Evolutionary conservation across 768 basidiomycete genomes (phyloP), one percentile per base, ranked within the genome.

Genomic region (Cytidiella melzeri): DNA sequence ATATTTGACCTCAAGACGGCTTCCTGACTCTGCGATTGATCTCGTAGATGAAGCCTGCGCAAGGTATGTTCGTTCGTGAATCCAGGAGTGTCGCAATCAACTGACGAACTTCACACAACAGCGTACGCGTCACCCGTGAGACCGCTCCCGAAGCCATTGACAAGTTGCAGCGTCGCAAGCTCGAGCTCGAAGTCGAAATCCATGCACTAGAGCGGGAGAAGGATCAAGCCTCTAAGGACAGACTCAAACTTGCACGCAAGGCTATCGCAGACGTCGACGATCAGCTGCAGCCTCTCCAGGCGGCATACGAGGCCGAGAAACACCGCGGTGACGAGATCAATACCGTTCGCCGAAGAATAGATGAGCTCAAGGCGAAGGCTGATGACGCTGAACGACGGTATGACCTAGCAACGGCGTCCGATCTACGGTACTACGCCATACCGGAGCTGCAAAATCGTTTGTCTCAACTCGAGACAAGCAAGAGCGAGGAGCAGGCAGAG

Each of bases 101-200:
- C n/a, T n/a, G n/a, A n/a, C n/a, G n/a, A n/a, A n/a, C n/a, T n/a
- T n/a, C n/a, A n/a, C n/a, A n/a, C 43, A 55, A n/a, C 47, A 88
- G 85, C 58, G 85, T 87, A 24, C 87, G 93, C 50, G 92, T 97
- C 21, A 90, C 90, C 23, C 83, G 92, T 38, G 95, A 99, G 70
- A 97, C 93, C 0, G 81, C 88, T 51, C 95, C 95, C 0, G 95
- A 98, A 68, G 86, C 78, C 3, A 88, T 98, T 59, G 95, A 98
- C 69, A 84, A 84, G 55, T 75, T 97, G 15, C 90, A 95, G 61
- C 83, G 93, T 18, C 77, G 76, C 45, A 92, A 89, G 65, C 78
- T 97, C 26, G 90, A 95, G 61, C 76, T 98, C 24, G 89, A 97
- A 61, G 84, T 98, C 18, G 95, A 96, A 63, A 87, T 96, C 19